Percentiles rank a stretch among this genome's conserved stretches.
Conservation (phyloP, 2,329 filamentous ascomycete genomes). For the Xylaria sp. region DNA sequence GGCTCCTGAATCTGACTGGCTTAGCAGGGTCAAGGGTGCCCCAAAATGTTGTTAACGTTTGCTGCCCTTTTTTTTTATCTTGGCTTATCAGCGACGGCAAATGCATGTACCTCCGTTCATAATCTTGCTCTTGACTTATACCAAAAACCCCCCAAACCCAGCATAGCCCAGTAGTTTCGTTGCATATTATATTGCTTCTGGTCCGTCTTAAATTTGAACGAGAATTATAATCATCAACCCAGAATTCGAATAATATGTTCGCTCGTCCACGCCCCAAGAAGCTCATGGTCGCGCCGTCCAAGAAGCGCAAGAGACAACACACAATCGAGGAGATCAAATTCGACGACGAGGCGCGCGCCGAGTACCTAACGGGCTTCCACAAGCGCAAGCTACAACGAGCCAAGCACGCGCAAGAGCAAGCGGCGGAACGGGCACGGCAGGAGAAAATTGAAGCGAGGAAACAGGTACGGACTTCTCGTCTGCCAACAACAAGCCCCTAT, state of each 20-base stretch:
- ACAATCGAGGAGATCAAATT: conserved; percentile 85
- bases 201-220: neutral
- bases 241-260: conserved; percentile 56
- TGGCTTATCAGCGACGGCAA: conserved; percentile 18
- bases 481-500: neutral
- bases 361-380: conserved; percentile 95
- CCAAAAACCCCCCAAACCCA: neutral
- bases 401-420: conserved; percentile 85
- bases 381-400: conserved; percentile 90
- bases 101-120: neutral
- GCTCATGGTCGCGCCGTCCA: conserved; percentile 68
- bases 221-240: conserved; percentile 10
- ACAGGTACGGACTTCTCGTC: conserved; percentile 66
- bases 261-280: conserved; percentile 70
- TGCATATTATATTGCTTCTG: neutral
- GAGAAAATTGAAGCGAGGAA: conserved; percentile 80
- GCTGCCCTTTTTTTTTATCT: conserved; percentile 24
- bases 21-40: conserved; percentile 20
- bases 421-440: conserved; percentile 78
- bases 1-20: conserved; percentile 12
- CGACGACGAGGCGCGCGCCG: conserved; percentile 80
- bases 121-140: neutral
- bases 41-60: neutral
- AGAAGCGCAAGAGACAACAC: conserved; percentile 71
- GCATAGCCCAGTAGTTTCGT: neutral